Percentiles rank a stretch among this genome's conserved stretches.
These are phyloP conservation scores for Alternaria brassicae DNA, from an alignment of 2,329 filamentous ascomycete species.

Conservation along the genomic window DNA sequence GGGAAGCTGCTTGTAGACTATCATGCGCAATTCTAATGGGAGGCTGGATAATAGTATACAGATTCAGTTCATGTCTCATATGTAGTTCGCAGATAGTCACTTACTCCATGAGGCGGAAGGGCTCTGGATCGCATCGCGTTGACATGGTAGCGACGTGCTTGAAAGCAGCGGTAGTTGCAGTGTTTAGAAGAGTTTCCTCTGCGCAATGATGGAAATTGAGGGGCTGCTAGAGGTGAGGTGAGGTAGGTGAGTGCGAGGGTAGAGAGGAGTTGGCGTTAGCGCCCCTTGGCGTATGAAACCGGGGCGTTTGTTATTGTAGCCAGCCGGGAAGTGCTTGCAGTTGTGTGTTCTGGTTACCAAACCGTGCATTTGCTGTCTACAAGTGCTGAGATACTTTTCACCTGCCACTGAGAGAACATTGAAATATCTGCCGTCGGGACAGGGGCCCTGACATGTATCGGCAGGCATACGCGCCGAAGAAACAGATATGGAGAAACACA, in stretches of 20 bases:
- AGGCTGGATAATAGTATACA: not conserved
- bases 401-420: not conserved
- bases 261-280: not conserved
- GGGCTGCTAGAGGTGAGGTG: not conserved
- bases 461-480: not conserved
- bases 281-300: not conserved
- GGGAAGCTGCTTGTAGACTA: not conserved
- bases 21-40: not conserved
- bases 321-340: not conserved
- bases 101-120: not conserved
- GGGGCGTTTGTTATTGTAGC: not conserved
- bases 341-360: not conserved
- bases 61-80: not conserved
- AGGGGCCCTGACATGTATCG: not conserved
- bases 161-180: not conserved
- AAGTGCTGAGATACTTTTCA: no score
- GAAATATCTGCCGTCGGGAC: not conserved
- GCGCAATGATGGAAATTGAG: not conserved
- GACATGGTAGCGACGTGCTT: not conserved
- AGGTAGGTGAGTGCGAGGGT: not conserved
- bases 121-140: accelerated
- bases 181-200: not conserved
- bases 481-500: not conserved
- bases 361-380: not conserved
- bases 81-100: not conserved